Evolutionary conservation across 768 basidiomycete genomes (phyloP).

Genomic region (Kwoniella heveanensis): DNA sequence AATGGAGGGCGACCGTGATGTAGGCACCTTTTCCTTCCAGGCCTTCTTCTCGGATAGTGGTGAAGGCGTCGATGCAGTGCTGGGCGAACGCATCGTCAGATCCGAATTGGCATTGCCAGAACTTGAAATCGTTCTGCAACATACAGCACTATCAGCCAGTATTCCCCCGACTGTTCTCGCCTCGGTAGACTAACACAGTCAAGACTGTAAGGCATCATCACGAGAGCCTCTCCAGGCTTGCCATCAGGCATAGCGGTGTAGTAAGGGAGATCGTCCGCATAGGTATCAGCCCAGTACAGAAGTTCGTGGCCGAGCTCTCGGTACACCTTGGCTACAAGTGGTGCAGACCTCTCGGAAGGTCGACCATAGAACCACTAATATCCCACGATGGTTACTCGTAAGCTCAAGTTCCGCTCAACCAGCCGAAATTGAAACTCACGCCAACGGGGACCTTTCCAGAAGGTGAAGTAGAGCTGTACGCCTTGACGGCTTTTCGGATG

Average conservation of each 20-base stretch:
- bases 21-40: constrained; percentile 36
- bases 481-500: constrained; percentile 37
- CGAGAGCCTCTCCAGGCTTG: constrained; percentile 27
- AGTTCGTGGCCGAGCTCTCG: constrained; percentile 43
- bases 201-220: constrained; percentile 45
- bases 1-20: constrained; percentile 42
- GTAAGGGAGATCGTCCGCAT: constrained; percentile 48
- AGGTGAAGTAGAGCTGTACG: constrained; percentile 37
- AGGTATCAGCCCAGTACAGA: constrained; percentile 39
- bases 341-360: constrained; percentile 28
- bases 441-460: constrained; percentile 35
- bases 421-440: constrained; percentile 10
- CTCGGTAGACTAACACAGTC: constrained; percentile 40
- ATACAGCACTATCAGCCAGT: too few species aligned
- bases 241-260: constrained; percentile 35
- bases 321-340: constrained; percentile 47
- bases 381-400: background rate
- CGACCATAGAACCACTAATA: constrained; percentile 33
- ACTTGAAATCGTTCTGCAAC: constrained; percentile 46
- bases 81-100: constrained; percentile 25
- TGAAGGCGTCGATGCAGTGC: constrained; percentile 26
- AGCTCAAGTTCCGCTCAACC: constrained; percentile 5
- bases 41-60: constrained; percentile 35
- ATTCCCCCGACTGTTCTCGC: too few species aligned
- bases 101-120: constrained; percentile 34